These are phyloP conservation scores for Echites panduratus DNA, from an alignment of 257 asterid species.

Conservation along the genomic window DNA sequence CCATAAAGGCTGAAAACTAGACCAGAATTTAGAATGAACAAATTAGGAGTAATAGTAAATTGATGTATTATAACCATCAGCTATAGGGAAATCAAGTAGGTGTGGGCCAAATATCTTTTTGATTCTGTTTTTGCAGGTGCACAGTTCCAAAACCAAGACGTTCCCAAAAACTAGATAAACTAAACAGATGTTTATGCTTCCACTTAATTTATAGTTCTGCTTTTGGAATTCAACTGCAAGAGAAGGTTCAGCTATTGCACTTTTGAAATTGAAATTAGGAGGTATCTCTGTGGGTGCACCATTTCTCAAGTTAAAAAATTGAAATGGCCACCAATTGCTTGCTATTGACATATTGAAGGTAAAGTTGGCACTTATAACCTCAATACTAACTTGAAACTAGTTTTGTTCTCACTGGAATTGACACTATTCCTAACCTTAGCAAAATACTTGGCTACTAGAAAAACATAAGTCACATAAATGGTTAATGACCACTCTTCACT, in stretches of 20 bases:
- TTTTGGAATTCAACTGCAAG: background rate
- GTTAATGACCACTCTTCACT: background rate
- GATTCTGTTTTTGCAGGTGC: background rate
- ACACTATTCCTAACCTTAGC: background rate
- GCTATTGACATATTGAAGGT: background rate
- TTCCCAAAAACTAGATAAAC: background rate
- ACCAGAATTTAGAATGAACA: background rate
- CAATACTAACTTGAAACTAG: background rate
- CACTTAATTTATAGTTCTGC: background rate
- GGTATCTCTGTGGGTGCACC: background rate
- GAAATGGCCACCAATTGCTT: background rate
- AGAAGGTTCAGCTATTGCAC: background rate
- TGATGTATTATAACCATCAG: background rate
- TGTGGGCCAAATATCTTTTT: background rate
- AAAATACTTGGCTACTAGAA: background rate
- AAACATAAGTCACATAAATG: background rate
- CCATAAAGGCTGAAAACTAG: background rate
- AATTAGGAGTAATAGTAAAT: background rate
- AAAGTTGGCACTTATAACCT: background rate
- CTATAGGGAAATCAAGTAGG: background rate
- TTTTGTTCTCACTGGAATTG: background rate
- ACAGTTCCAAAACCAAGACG: background rate
- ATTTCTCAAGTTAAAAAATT: background rate
- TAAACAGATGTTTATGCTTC: background rate
- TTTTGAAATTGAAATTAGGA: background rate